phyloP scores from a whole-genome alignment of 2,329 filamentous ascomycete genomes.

The Venturiaceae sp. region DNA sequence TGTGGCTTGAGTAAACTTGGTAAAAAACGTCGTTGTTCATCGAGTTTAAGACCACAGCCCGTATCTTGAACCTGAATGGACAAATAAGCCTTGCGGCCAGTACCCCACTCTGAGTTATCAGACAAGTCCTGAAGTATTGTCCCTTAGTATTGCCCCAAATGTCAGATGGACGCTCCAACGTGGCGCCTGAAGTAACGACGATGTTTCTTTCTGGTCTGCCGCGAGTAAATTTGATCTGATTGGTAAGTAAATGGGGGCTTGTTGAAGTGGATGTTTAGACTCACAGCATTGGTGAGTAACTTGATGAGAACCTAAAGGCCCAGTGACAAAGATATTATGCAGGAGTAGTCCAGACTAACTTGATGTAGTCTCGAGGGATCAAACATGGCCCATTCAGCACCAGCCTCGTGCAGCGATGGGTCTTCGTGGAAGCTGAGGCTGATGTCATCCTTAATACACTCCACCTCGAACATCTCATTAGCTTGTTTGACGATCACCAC shows the following conservation, averaged over 20 bases:
- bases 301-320: neutral
- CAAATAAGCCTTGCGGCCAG: slow-evolving; percentile 33
- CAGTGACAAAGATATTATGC: neutral
- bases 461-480: slow-evolving; percentile 2
- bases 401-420: neutral
- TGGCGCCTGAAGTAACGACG: neutral
- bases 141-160: neutral
- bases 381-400: slow-evolving; percentile 1
- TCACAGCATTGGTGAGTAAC: neutral
- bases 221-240: slow-evolving; percentile 7
- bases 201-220: neutral
- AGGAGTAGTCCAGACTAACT: neutral
- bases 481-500: neutral
- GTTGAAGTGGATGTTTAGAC: neutral
- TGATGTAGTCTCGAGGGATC: slow-evolving; percentile 7
- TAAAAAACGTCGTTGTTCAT: slow-evolving; percentile 51
- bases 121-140: neutral
- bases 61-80: slow-evolving; percentile 57
- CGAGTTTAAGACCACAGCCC: slow-evolving; percentile 51
- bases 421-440: slow-evolving; percentile 1
- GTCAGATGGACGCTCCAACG: neutral
- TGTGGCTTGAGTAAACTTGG: slow-evolving; percentile 59
- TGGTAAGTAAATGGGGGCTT: slow-evolving; percentile 3
- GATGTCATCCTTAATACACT: slow-evolving; percentile 3
- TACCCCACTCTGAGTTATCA: neutral